These are phyloP conservation scores for Pestalotiopsis sp. DNA, from an alignment of 2,329 filamentous ascomycete species.

Conservation along the genomic window DNA sequence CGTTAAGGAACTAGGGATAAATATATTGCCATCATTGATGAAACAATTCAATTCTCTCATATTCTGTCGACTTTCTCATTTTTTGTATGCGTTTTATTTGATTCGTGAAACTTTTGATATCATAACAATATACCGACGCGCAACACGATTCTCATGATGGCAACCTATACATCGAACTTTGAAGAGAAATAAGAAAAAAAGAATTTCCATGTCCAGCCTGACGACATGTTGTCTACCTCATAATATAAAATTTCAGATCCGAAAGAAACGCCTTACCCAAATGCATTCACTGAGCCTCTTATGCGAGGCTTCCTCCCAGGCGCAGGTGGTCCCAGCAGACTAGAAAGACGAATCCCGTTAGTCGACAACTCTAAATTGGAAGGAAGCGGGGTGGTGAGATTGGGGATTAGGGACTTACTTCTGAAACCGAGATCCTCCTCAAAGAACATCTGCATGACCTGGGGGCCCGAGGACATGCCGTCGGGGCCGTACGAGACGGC, in stretches of 20 bases:
- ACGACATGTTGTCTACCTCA: neutral
- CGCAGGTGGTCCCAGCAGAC: conserved; percentile 34
- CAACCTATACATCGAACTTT: neutral
- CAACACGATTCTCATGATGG: neutral
- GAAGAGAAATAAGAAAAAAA: neutral
- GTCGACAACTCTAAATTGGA: neutral
- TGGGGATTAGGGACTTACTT: conserved; percentile 45
- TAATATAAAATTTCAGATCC: neutral
- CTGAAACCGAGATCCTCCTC: conserved; percentile 67
- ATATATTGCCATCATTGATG: neutral
- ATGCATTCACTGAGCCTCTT: conserved; percentile 6
- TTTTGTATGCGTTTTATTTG: neutral
- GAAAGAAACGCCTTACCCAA: conserved; percentile 1
- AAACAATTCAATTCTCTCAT: neutral
- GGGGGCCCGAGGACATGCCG: conserved; percentile 61
- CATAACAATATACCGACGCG: neutral
- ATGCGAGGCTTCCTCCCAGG: conserved; percentile 26
- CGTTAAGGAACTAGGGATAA: neutral
- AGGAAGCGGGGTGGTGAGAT: neutral
- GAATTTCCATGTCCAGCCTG: neutral
- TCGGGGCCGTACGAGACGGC: conserved; percentile 64
- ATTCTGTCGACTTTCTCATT: neutral
- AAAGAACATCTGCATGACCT: conserved; percentile 66
- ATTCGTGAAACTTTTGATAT: neutral
- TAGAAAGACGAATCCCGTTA: conserved; percentile 16